Conservation (phyloP, 2,329 filamentous ascomycete genomes). For the Botryotinia calthae region DNA sequence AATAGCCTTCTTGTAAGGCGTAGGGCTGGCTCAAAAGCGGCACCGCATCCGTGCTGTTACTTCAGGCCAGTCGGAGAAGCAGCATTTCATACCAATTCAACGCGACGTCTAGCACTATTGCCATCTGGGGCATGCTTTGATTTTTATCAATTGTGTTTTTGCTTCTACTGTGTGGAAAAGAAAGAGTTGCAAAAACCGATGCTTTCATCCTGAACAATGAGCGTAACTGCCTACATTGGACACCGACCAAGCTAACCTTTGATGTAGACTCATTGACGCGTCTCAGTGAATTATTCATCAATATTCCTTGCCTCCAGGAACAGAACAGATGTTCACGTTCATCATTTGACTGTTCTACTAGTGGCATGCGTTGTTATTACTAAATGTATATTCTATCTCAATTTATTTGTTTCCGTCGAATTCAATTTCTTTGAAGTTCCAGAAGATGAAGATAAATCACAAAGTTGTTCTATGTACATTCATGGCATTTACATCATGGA, state of each 20-base stretch:
- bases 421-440: no score
- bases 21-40: constrained; percentile 16
- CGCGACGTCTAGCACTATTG: neutral
- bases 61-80: neutral
- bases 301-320: neutral
- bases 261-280: neutral
- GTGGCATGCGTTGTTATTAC: no score
- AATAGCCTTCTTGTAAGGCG: constrained; percentile 11
- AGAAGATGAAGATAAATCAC: no score
- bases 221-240: neutral
- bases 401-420: no score
- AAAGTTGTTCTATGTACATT: no score
- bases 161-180: neutral
- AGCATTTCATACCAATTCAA: neutral
- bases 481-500: no score
- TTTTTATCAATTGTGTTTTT: neutral
- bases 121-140: neutral
- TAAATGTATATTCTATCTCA: no score
- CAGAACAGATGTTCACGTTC: neutral
- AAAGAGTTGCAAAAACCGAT: neutral
- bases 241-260: neutral
- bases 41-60: constrained; percentile 1
- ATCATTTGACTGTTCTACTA: neutral
- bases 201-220: neutral
- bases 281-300: neutral